Base-by-base conservation (phyloP, 164 flowering plant species). In the Nelumbo lutea region DNA sequence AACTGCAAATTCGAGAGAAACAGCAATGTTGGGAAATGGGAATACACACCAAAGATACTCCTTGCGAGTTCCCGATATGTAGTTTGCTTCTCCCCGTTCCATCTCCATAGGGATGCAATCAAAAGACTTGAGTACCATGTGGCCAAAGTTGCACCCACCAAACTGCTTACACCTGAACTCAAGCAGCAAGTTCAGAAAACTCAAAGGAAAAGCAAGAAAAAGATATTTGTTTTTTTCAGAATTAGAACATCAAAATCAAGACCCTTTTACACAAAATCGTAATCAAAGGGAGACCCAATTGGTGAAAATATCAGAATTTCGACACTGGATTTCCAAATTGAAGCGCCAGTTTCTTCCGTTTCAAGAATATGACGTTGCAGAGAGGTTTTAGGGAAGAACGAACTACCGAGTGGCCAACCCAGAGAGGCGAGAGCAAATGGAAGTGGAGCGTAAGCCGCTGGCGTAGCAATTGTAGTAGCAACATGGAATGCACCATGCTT, bases 401-500 rank as follows among this genome's bases (percentile, higher is more conserved):
- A 44, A 42, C 48, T 77, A 84, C 89, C 88, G 41, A 84, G 79
- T 41, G 87, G 81, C 90, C 88, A 86, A 11, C 90, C 90, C 47
- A 86, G 85, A 61, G 87, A 86, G 47, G 90, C 83, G 6, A 84
- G 81, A 64, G 88, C 88, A 14, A 83, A 81, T 39, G 86, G 86
- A 71, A 85, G 62, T 4, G 90, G 87, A 41, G 87, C 88, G 62
- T 83, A 87, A 67, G 90, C 88, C 14, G 90, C 88, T 1, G 90
- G 88, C 9, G 88, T 87, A 50, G 90, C 90, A 15, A 87, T 87
- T 1, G 88, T 87, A 1, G 90, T 87, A 43, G 90, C 88, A 0
- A 87, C 80, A 64, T 87, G 87, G 71, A 83, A 85, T 3, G 88
- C 90, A 2, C 84, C 86, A 61, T 86, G 87, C 75, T 78, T 85